Evolutionary conservation across 495 filamentous ascomycete genomes (phyloP).

Genomic region (Aspergillus saccharolyticus): DNA sequence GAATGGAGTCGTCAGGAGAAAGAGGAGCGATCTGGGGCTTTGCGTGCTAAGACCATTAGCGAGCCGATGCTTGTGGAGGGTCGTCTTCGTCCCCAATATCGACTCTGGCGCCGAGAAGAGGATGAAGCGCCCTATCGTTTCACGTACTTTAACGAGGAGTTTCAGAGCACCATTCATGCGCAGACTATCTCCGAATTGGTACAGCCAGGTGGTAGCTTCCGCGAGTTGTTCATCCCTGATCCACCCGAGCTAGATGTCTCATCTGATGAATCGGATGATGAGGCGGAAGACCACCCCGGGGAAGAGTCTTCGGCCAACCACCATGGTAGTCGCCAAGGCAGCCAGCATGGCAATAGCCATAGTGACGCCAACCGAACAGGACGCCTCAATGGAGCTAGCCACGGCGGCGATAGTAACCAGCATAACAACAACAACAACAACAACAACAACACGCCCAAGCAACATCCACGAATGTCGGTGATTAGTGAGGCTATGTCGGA

Average conservation of each 20-base stretch:
- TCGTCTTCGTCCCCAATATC: constrained; percentile 73
- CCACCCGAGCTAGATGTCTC: constrained; percentile 58
- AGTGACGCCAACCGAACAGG: too few species aligned
- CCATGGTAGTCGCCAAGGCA: constrained; percentile 1
- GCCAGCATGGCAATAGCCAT: not conserved
- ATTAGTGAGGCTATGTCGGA: constrained; percentile 33
- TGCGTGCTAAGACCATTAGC: constrained; percentile 85
- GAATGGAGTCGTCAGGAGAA: constrained; percentile 92
- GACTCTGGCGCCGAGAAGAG: constrained; percentile 76
- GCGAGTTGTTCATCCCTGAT: constrained; percentile 77
- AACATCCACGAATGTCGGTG: constrained; percentile 20
- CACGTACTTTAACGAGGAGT: constrained; percentile 98
- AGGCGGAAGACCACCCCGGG: constrained; percentile 37
- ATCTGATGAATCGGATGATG: constrained; percentile 63
- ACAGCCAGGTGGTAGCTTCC: constrained; percentile 76
- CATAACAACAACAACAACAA: constrained; percentile 7
- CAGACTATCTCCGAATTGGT: constrained; percentile 90
- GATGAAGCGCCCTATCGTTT: constrained; percentile 92
- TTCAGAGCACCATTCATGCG: constrained; percentile 88
- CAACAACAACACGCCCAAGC: constrained; percentile 7
- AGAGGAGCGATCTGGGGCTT: constrained; percentile 78
- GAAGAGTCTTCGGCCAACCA: constrained; percentile 20
- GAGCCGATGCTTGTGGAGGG: constrained; percentile 91
- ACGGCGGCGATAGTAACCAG: not conserved
- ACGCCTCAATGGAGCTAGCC: not conserved